phyloP scores from a whole-genome alignment of 1,139 yeast species.

The Magnusiomyces tetraspermus region DNA sequence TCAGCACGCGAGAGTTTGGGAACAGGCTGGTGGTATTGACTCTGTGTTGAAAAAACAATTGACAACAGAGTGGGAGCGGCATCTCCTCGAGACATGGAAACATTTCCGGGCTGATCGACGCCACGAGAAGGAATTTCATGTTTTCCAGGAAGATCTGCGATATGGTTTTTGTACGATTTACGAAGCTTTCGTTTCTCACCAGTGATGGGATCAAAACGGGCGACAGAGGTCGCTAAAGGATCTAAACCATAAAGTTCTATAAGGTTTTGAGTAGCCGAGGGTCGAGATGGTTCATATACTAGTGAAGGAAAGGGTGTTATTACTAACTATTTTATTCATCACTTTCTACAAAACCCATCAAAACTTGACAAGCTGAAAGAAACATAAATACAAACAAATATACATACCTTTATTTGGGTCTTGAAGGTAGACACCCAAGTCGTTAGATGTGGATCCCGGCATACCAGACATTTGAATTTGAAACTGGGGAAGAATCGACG shows the following conservation, averaged over 20 bases:
- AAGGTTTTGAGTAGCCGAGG: slow-evolving; percentile 66
- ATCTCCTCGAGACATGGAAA: not conserved
- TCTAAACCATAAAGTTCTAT: slow-evolving; percentile 59
- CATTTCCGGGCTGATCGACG: slow-evolving; percentile 24
- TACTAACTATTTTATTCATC: not conserved
- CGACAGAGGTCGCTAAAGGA: slow-evolving; percentile 65
- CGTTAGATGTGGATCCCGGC: slow-evolving; percentile 15
- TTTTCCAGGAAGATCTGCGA: slow-evolving; percentile 74
- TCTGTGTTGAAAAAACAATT: slow-evolving; percentile 25
- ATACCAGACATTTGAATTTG: not conserved
- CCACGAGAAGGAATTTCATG: slow-evolving; percentile 44
- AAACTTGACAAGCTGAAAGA: not conserved
- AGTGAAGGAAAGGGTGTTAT: slow-evolving; percentile 4
- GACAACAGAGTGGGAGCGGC: slow-evolving; percentile 24
- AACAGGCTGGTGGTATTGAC: slow-evolving; percentile 19
- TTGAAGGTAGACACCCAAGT: slow-evolving; percentile 12
- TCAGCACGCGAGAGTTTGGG: slow-evolving; percentile 14
- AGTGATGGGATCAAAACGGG: slow-evolving; percentile 82
- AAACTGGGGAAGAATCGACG: not conserved
- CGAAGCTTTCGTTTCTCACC: slow-evolving; percentile 84
- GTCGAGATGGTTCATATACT: slow-evolving; percentile 30
- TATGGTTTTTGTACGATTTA: slow-evolving; percentile 88
- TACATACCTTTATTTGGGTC: not conserved
- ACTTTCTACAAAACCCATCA: slow-evolving; percentile 1
- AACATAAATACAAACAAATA: not conserved